Percentiles rank a stretch among this genome's conserved stretches.
phyloP scores from a whole-genome alignment of 495 filamentous ascomycete species.

The Astrothelium macrocarpum region DNA sequence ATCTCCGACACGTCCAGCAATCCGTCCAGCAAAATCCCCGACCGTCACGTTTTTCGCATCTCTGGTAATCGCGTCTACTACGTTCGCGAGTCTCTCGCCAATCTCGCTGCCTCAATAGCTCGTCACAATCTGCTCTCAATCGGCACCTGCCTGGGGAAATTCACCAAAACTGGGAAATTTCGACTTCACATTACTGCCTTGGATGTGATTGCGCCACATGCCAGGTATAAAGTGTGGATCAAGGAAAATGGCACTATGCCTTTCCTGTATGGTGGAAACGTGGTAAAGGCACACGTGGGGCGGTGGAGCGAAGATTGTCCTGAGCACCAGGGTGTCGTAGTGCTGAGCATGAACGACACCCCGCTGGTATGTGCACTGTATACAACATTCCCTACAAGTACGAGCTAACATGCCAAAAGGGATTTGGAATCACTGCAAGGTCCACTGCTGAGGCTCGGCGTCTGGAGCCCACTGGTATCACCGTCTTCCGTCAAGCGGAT shows the following conservation, averaged over 20 bases:
- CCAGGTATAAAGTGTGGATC: conserved; percentile 90
- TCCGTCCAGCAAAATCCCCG: conserved; percentile 43
- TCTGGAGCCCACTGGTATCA: conserved; percentile 81
- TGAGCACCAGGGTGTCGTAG: conserved; percentile 64
- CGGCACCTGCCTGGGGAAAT: conserved; percentile 80
- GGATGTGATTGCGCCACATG: conserved; percentile 76
- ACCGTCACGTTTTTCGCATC: conserved; percentile 79
- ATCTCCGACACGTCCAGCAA: conserved; percentile 54
- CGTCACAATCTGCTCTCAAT: conserved; percentile 69
- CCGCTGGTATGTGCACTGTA: conserved; percentile 49
- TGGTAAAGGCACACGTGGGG: conserved; percentile 87
- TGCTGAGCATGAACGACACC: conserved; percentile 67
- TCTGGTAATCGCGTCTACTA: conserved; percentile 78
- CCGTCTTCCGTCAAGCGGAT: conserved; percentile 78
- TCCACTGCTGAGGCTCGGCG: conserved; percentile 71
- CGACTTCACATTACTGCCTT: conserved; percentile 74
- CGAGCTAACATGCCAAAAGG: too few species aligned
- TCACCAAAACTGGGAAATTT: conserved; percentile 91
- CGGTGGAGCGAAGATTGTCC: conserved; percentile 81
- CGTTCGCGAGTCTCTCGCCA: conserved; percentile 73
- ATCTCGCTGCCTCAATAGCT: conserved; percentile 75
- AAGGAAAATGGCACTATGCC: conserved; percentile 93
- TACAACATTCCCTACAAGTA: too few species aligned
- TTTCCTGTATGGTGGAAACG: conserved; percentile 80
- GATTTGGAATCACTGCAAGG: conserved; percentile 76